Evolutionary conservation across 2,329 filamentous ascomycete genomes (phyloP).

Genomic region (Cladosporium sp.): DNA sequence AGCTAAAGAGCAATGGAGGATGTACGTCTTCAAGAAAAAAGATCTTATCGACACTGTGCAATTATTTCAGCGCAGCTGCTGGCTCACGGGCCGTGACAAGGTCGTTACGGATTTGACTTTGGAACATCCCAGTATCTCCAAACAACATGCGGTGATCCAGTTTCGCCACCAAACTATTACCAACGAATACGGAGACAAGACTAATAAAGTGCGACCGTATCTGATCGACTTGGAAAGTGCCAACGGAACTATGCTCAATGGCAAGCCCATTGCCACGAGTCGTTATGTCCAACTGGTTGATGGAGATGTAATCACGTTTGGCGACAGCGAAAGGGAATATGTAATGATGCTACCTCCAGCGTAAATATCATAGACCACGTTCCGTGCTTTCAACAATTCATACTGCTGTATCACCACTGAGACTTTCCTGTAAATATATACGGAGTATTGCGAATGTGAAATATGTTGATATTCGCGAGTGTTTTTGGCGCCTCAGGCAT

Average conservation of each 20-base stretch:
- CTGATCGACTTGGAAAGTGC: conserved; percentile 90
- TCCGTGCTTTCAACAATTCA: neutral
- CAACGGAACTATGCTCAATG: conserved; percentile 83
- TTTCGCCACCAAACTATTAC: conserved; percentile 80
- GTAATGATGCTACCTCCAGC: conserved; percentile 74
- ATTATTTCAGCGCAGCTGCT: conserved; percentile 73
- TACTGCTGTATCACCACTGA: neutral
- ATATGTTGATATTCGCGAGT: neutral
- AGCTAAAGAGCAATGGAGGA: conserved; percentile 72
- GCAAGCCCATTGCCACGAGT: conserved; percentile 65
- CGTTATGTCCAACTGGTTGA: conserved; percentile 82
- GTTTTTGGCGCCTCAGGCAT: neutral
- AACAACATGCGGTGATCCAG: conserved; percentile 93
- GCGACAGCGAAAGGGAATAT: conserved; percentile 84
- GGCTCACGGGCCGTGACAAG: conserved; percentile 79
- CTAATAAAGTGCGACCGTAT: conserved; percentile 70
- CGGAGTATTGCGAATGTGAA: neutral
- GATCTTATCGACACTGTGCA: conserved; percentile 79
- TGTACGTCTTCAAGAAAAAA: conserved; percentile 83
- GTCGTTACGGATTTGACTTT: conserved; percentile 77
- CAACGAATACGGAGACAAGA: conserved; percentile 81
- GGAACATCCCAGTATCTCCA: conserved; percentile 88
- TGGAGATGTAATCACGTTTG: conserved; percentile 86
- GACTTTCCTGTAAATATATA: neutral
- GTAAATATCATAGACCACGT: neutral